phyloP scores from a whole-genome alignment of 495 filamentous ascomycete species.

The Aspergillus egyptiacus region DNA sequence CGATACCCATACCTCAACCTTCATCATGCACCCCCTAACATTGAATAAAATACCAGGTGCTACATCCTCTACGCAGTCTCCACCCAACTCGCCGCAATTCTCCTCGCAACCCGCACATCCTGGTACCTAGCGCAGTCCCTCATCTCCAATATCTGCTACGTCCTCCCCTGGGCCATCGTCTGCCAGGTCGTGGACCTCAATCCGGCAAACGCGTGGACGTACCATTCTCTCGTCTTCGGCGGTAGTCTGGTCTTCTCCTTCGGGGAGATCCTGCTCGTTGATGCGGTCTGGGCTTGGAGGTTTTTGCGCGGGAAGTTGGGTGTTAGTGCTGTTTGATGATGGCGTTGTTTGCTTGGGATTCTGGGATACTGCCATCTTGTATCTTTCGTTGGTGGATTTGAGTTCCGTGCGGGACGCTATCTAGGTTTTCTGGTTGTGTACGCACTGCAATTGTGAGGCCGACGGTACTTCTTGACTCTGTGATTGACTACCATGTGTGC shows the following conservation, averaged over 20 bases:
- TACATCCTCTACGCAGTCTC: constrained; percentile 67
- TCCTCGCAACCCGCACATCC: constrained; percentile 57
- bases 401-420: too few relatives aligned
- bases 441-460: too few relatives aligned
- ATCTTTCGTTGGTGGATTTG: too few relatives aligned
- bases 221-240: constrained; percentile 62
- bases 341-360: too few relatives aligned
- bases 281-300: constrained; percentile 51
- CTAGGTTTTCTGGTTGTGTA: too few relatives aligned
- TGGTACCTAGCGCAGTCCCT: constrained; percentile 67
- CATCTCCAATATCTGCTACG: constrained; percentile 58
- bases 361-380: too few relatives aligned
- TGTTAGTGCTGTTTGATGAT: not conserved
- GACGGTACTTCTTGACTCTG: too few relatives aligned
- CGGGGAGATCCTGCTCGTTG: constrained; percentile 30
- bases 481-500: too few relatives aligned
- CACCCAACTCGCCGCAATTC: constrained; percentile 58
- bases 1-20: constrained; percentile 26
- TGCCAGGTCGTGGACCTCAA: constrained; percentile 45
- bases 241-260: constrained; percentile 64
- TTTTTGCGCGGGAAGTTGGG: constrained; percentile 18
- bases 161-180: constrained; percentile 65
- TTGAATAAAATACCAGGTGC: constrained; percentile 67
- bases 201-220: constrained; percentile 57
- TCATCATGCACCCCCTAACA: too few relatives aligned